Evolutionary conservation across 805 yeast genomes (phyloP).

Genomic region (Kuraishia cidri): DNA sequence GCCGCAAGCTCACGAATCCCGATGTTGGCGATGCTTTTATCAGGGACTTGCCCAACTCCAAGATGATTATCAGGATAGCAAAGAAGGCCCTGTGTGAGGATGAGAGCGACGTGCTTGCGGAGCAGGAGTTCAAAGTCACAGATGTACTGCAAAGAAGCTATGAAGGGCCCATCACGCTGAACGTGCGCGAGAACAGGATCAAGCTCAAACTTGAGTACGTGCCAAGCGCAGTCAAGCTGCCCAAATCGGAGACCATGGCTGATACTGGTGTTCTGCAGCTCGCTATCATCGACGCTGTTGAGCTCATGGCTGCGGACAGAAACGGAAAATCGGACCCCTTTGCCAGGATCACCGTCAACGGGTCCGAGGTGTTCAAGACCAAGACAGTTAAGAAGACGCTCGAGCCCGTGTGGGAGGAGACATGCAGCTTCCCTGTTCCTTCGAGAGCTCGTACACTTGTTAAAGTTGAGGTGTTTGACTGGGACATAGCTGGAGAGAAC

Average conservation of each 20-base stretch:
- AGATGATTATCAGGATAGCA: slow-evolving; percentile 45
- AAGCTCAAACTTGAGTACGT: slow-evolving; percentile 46
- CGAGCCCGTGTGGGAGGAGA: slow-evolving; percentile 73
- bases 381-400: slow-evolving; percentile 57
- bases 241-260: slow-evolving; percentile 49
- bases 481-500: slow-evolving; percentile 73
- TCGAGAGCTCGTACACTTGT: slow-evolving; percentile 52
- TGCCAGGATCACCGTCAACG: slow-evolving; percentile 43
- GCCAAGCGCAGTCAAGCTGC: slow-evolving; percentile 47
- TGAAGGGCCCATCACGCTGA: slow-evolving; percentile 33
- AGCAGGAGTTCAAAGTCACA: slow-evolving; percentile 37
- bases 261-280: slow-evolving; percentile 62
- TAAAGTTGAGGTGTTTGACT: slow-evolving; percentile 48
- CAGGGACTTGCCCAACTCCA: slow-evolving; percentile 62
- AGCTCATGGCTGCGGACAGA: slow-evolving; percentile 50
- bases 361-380: slow-evolving; percentile 44
- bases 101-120: slow-evolving; percentile 40
- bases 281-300: slow-evolving; percentile 46
- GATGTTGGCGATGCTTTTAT: slow-evolving; percentile 54
- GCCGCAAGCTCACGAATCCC: slow-evolving; percentile 29
- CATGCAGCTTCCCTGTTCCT: slow-evolving; percentile 44
- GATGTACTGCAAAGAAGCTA: slow-evolving; percentile 46
- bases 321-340: slow-evolving; percentile 78
- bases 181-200: slow-evolving; percentile 27
- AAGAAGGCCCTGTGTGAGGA: slow-evolving; percentile 37